Conservation (phyloP, 1,284 basidiomycete species). For the Sparassis latifolia region DNA sequence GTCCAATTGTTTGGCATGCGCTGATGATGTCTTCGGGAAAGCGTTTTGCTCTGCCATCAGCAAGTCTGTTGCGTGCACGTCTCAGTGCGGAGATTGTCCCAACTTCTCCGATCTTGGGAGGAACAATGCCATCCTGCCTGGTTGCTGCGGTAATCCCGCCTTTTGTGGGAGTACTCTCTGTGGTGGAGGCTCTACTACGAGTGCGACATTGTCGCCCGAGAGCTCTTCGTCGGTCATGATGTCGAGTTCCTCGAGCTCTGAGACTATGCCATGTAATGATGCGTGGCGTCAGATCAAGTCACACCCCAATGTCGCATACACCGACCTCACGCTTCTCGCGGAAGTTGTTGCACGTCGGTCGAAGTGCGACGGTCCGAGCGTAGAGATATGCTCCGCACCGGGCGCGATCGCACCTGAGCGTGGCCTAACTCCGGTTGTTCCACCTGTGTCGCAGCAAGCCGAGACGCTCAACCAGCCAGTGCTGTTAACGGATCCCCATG, state of each 20-base stretch:
- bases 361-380: constrained; percentile 68
- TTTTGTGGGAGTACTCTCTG: constrained; percentile 16
- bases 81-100: constrained; percentile 51
- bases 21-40: constrained; percentile 76
- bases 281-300: constrained; percentile 86
- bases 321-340: constrained; percentile 75
- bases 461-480: constrained; percentile 25
- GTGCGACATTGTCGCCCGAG: constrained; percentile 4
- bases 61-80: constrained; percentile 43
- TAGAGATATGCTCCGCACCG: constrained; percentile 57
- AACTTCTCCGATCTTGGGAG: constrained; percentile 15
- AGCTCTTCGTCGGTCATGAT: constrained; percentile 13
- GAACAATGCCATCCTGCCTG: not conserved
- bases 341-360: constrained; percentile 84
- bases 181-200: not conserved
- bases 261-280: constrained; percentile 74
- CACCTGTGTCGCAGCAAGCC: constrained; percentile 10
- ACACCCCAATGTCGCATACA: constrained; percentile 82
- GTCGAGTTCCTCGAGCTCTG: constrained; percentile 21
- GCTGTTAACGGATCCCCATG: constrained; percentile 47
- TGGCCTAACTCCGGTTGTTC: constrained; percentile 26
- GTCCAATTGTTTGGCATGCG: constrained; percentile 71
- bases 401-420: constrained; percentile 42
- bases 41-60: constrained; percentile 80
- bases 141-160: constrained; percentile 24